Percentiles rank a stretch among this genome's conserved stretches.
These are phyloP conservation scores for Plasmodium gonderi DNA, from an alignment of 169 alveolate genomes.

Conservation along the genomic window DNA sequence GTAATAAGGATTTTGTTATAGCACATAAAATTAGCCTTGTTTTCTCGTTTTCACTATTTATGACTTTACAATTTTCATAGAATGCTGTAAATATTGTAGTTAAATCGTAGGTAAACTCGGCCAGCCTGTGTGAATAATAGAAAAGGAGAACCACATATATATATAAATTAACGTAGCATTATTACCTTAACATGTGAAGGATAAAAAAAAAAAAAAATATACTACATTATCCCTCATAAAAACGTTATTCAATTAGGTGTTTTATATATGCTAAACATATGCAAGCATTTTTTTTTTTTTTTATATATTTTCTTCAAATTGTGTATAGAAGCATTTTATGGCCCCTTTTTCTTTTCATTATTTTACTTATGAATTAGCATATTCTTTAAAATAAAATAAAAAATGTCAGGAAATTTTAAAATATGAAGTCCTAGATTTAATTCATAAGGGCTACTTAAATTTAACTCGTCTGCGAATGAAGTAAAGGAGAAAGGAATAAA, in stretches of 20 bases:
- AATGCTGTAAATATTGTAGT: slow-evolving; percentile 94
- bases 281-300: background rate
- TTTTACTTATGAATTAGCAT: slow-evolving; percentile 78
- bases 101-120: slow-evolving; percentile 95
- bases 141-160: background rate
- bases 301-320: background rate
- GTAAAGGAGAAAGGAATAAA: background rate
- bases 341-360: background rate
- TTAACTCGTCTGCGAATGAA: slow-evolving; percentile 43
- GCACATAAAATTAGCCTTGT: slow-evolving; percentile 93
- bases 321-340: slow-evolving; percentile 20
- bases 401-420: slow-evolving; percentile 82
- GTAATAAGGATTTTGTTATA: slow-evolving; percentile 91
- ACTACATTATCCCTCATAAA: too few species aligned
- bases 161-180: too few species aligned
- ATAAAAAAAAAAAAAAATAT: too few species aligned
- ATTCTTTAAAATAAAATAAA: slow-evolving; percentile 77
- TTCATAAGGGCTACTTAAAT: slow-evolving; percentile 77
- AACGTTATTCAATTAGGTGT: background rate
- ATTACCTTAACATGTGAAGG: too few species aligned
- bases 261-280: background rate
- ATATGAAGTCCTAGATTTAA: slow-evolving; percentile 80
- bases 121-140: slow-evolving; percentile 86
- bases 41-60: slow-evolving; percentile 91
- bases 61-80: slow-evolving; percentile 94